phyloP scores from a whole-genome alignment of 768 basidiomycete genomes.

The Boletus vermiculosoides region DNA sequence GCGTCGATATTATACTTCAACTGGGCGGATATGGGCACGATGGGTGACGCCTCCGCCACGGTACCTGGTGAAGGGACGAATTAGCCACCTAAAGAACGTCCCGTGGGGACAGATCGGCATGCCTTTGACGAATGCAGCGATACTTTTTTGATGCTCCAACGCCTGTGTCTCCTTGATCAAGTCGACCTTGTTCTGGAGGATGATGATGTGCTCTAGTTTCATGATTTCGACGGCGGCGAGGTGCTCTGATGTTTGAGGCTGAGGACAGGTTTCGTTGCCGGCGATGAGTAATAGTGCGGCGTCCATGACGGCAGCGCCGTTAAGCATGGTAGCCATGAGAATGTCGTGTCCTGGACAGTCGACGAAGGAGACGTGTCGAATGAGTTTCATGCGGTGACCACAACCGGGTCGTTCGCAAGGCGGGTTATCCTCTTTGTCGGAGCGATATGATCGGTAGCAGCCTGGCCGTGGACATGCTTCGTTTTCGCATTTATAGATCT shows the following conservation, averaged over 20 bases:
- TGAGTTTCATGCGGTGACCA: constrained; percentile 82
- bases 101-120: constrained; percentile 11
- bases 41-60: constrained; percentile 94
- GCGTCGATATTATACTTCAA: constrained; percentile 99
- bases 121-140: constrained; percentile 94
- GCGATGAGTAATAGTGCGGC: constrained; percentile 94
- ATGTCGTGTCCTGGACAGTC: constrained; percentile 98
- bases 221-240: constrained; percentile 99
- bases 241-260: constrained; percentile 98
- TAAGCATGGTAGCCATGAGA: constrained; percentile 99
- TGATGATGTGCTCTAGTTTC: constrained; percentile 97
- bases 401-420: constrained; percentile 94
- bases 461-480: constrained; percentile 90
- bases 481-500: constrained; percentile 99
- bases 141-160: constrained; percentile 94
- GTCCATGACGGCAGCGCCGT: constrained; percentile 99
- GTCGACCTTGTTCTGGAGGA: constrained; percentile 98
- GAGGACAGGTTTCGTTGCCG: constrained; percentile 98
- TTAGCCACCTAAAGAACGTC: not conserved
- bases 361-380: constrained; percentile 98
- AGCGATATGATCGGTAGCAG: constrained; percentile 91
- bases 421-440: constrained; percentile 91
- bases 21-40: constrained; percentile 98
- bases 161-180: constrained; percentile 94
- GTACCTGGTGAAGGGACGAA: constrained; percentile 58